Evolutionary conservation across 805 yeast species (phyloP), one percentile per base, ranked within the genome.

Genomic region (Ogataea methylovora): DNA sequence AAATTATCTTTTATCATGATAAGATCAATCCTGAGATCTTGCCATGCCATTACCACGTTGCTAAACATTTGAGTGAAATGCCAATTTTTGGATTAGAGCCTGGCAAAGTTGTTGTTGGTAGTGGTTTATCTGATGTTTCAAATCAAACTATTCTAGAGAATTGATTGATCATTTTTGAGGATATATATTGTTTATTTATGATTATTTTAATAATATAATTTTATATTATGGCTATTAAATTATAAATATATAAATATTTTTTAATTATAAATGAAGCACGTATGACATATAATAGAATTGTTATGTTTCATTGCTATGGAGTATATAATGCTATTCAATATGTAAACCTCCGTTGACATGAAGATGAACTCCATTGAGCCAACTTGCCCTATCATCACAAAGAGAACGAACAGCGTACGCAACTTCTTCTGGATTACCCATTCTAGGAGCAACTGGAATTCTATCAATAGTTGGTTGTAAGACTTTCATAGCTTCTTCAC

Each of bases 31-130:
- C 39, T 9, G 23, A 33, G 12, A 13, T 36, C 18, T 31, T 36
- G 11, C 39, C 39, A n/a, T 36, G 39, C 16, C 39, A 36, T 13
- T 36, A n/a, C n/a, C n/a, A n/a, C n/a, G n/a, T n/a, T n/a, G n/a
- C n/a, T n/a, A n/a, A n/a, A n/a, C n/a, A n/a, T n/a, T n/a, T n/a
- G n/a, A n/a, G n/a, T n/a, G n/a, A n/a, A n/a, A n/a, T n/a, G n/a
- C n/a, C n/a, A n/a, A n/a, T n/a, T n/a, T n/a, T n/a, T n/a, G n/a
- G n/a, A n/a, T n/a, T n/a, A n/a, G n/a, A n/a, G n/a, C n/a, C n/a
- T n/a, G n/a, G n/a, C n/a, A n/a, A n/a, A n/a, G n/a, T n/a, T n/a
- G n/a, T n/a, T n/a, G n/a, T n/a, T n/a, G n/a, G n/a, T n/a, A n/a
- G n/a, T n/a, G n/a, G n/a, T n/a, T n/a, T n/a, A n/a, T n/a, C n/a